Evolutionary conservation across 2,329 filamentous ascomycete genomes (phyloP).

Genomic region (Cladosporium sp.): DNA sequence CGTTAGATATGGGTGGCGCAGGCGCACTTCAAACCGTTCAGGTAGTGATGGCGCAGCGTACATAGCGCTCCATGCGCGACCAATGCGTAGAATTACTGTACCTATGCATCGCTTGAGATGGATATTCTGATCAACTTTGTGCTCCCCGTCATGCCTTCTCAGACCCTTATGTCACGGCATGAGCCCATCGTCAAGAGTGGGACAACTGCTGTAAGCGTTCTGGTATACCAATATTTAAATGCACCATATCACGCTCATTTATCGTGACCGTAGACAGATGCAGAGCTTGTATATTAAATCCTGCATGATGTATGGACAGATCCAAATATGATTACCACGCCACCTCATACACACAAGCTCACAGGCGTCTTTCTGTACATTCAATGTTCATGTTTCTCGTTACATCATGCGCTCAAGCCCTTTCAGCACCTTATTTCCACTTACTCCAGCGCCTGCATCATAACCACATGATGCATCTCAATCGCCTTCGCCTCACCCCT

Average conservation of each 20-base stretch:
- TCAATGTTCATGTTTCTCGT: not conserved
- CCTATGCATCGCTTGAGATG: not conserved
- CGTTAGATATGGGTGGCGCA: not conserved
- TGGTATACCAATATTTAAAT: not conserved
- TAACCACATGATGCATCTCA: slow-evolving; percentile 49
- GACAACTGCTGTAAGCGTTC: not conserved
- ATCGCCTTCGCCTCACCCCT: slow-evolving; percentile 44
- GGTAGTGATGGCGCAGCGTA: not conserved
- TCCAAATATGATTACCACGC: not conserved
- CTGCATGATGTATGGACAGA: not conserved
- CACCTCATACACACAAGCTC: too few species aligned
- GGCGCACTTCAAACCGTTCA: not conserved
- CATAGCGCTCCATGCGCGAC: not conserved
- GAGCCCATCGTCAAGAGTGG: not conserved
- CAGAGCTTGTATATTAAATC: not conserved
- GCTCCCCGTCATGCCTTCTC: not conserved
- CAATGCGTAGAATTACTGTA: not conserved
- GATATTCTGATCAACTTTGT: not conserved
- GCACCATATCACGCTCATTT: not conserved
- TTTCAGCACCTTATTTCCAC: not conserved
- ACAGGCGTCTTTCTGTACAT: too few species aligned
- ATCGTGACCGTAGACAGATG: not conserved
- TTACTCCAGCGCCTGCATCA: slow-evolving; percentile 33
- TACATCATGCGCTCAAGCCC: not conserved
- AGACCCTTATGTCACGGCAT: not conserved